These are phyloP conservation scores for Emydomyces testavorans DNA, from an alignment of 2,329 filamentous ascomycete species.

Conservation along the genomic window DNA sequence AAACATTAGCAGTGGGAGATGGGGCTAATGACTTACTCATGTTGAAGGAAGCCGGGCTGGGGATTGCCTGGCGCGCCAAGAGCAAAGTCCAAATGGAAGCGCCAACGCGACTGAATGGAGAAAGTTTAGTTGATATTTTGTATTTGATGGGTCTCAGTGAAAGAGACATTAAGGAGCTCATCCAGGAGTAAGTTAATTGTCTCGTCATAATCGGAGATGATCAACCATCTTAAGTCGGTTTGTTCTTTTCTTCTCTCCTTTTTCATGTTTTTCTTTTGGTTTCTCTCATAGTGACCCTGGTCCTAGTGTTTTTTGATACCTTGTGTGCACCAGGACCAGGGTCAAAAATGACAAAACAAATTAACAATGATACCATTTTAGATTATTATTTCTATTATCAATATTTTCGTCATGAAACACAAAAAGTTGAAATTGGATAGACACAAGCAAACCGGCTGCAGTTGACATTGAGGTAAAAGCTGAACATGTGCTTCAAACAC, in stretches of 20 bases:
- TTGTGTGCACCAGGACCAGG: neutral
- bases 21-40: constrained; percentile 56
- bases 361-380: constrained; percentile 7
- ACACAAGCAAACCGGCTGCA: neutral
- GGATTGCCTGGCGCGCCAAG: constrained; percentile 55
- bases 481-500: neutral
- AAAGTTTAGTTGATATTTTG: constrained; percentile 47
- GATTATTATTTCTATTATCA: constrained; percentile 3
- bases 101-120: constrained; percentile 48
- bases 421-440: constrained; percentile 3
- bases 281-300: constrained; percentile 3
- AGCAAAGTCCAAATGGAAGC: constrained; percentile 52
- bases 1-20: constrained; percentile 50
- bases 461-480: constrained; percentile 2
- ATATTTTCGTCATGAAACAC: constrained; percentile 5
- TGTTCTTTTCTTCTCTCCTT: neutral
- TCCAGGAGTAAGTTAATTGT: constrained; percentile 7
- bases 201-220: neutral
- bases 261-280: neutral
- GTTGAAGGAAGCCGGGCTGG: constrained; percentile 51
- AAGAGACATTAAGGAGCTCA: constrained; percentile 40
- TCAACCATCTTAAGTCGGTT: neutral
- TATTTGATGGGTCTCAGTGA: constrained; percentile 46
- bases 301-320: constrained; percentile 5
- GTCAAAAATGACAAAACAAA: constrained; percentile 5